Conservation (phyloP, 306 rosid genomes). For the Dalbergia oliveri region DNA sequence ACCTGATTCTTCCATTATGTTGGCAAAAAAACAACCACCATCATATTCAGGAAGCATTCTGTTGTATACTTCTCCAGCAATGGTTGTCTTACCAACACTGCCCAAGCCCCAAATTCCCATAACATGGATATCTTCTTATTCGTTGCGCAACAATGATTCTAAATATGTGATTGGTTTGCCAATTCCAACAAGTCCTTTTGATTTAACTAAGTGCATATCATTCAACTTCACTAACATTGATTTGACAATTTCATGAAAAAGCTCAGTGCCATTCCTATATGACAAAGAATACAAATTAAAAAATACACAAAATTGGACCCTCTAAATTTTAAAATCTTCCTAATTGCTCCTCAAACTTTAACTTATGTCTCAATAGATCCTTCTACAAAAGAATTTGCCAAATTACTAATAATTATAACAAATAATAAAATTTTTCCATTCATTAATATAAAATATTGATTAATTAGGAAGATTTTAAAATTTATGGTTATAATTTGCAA, state of each 20-base stretch:
- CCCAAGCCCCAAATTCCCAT: slow-evolving; percentile 48
- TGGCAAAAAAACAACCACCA: background rate
- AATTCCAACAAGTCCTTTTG: slow-evolving; percentile 22
- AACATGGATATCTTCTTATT: background rate
- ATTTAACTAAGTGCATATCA: background rate
- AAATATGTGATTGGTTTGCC: background rate
- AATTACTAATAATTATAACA: too few relatives aligned
- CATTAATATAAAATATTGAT: too few relatives aligned
- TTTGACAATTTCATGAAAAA: slow-evolving; percentile 2
- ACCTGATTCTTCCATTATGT: background rate
- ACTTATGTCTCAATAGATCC: too few relatives aligned
- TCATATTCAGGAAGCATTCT: background rate
- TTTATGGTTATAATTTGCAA: too few relatives aligned
- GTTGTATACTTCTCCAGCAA: slow-evolving; percentile 13
- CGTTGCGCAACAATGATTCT: background rate
- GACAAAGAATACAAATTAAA: background rate
- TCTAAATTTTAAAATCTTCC: too few relatives aligned
- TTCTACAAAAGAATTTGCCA: too few relatives aligned
- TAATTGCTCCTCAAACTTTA: too few relatives aligned
- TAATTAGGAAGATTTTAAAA: too few relatives aligned
- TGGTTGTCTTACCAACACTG: slow-evolving; percentile 34
- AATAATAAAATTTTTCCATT: too few relatives aligned
- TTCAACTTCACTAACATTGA: background rate
- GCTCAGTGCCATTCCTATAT: slow-evolving; percentile 15
- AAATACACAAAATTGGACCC: background rate